Conservation (phyloP, 495 filamentous ascomycete genomes). For the Evernia prunastri region DNA sequence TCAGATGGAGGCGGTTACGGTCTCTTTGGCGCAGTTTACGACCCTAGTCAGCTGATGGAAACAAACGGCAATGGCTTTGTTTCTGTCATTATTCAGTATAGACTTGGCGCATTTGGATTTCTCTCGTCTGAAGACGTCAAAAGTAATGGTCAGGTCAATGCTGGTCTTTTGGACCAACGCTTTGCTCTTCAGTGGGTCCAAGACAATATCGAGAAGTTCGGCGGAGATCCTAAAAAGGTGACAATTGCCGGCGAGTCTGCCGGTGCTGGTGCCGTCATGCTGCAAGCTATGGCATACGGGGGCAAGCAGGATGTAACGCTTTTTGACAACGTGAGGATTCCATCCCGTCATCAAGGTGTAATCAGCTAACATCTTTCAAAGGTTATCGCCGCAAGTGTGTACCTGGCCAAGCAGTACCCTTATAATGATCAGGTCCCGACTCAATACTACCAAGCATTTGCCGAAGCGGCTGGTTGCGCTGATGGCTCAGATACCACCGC, state of each 20-base stretch:
- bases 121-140: constrained; percentile 38
- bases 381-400: constrained; percentile 44
- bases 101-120: constrained; percentile 47
- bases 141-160: constrained; percentile 31
- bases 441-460: constrained; percentile 48
- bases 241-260: constrained; percentile 38
- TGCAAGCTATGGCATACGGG: constrained; percentile 45
- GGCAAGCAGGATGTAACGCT: constrained; percentile 30
- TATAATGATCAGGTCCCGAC: constrained; percentile 45
- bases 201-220: constrained; percentile 34
- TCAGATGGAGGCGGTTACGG: constrained; percentile 45
- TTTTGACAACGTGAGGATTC: constrained; percentile 10
- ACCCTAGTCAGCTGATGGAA: constrained; percentile 38
- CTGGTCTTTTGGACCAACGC: constrained; percentile 35
- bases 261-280: constrained; percentile 43
- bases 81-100: constrained; percentile 43
- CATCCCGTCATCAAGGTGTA: too few species aligned
- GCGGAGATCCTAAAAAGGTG: constrained; percentile 38
- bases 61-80: constrained; percentile 44
- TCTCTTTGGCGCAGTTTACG: constrained; percentile 33
- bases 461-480: constrained; percentile 43
- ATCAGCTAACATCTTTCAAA: constrained; percentile 18
- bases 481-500: constrained; percentile 11
- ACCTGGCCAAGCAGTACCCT: constrained; percentile 40
- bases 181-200: constrained; percentile 34